Evolutionary conservation across 495 filamentous ascomycete species (phyloP).

Genomic region (Podospora pseudocomata): DNA sequence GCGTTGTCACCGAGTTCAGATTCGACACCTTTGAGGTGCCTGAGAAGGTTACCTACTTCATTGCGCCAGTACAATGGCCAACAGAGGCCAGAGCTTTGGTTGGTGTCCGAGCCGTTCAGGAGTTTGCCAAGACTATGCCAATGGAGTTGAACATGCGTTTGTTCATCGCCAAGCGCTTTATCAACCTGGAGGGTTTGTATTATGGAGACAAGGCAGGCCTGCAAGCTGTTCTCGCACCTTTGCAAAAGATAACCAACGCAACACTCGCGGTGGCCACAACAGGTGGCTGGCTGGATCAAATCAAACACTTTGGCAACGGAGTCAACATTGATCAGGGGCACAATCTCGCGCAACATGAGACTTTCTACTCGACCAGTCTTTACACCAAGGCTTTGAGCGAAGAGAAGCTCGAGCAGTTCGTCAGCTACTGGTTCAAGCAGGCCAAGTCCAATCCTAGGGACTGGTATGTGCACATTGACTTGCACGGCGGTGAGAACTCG

Average conservation of each 20-base stretch:
- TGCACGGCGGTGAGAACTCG: slow-evolving; percentile 45
- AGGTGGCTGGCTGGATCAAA: slow-evolving; percentile 39
- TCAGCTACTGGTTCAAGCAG: slow-evolving; percentile 42
- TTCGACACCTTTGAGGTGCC: slow-evolving; percentile 45
- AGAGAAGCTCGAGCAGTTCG: slow-evolving; percentile 34
- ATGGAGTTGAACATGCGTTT: slow-evolving; percentile 45
- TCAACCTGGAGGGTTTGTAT: slow-evolving; percentile 44
- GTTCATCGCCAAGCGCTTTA: slow-evolving; percentile 37
- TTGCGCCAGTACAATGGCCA: slow-evolving; percentile 33
- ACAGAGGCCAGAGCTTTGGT: slow-evolving; percentile 24
- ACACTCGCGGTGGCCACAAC: slow-evolving; percentile 31
- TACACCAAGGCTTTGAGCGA: slow-evolving; percentile 37
- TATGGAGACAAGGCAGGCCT: slow-evolving; percentile 39
- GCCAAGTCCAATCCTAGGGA: slow-evolving; percentile 40
- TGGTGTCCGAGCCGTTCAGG: slow-evolving; percentile 38
- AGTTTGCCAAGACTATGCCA: slow-evolving; percentile 41
- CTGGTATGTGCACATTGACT: slow-evolving; percentile 48
- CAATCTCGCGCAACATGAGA: slow-evolving; percentile 40
- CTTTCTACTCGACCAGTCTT: slow-evolving; percentile 42
- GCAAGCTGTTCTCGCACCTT: slow-evolving; percentile 32
- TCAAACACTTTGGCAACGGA: slow-evolving; percentile 42
- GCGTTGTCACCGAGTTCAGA: slow-evolving; percentile 42
- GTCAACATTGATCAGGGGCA: slow-evolving; percentile 38
- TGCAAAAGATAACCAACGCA: slow-evolving; percentile 36
- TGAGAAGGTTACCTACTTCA: slow-evolving; percentile 40